A percentile compares a stretch with the other conserved stretches of the same genome.
Evolutionary conservation across 1,284 basidiomycete genomes (phyloP).

Genomic region (Anthracocystis panici-leucophaei): DNA sequence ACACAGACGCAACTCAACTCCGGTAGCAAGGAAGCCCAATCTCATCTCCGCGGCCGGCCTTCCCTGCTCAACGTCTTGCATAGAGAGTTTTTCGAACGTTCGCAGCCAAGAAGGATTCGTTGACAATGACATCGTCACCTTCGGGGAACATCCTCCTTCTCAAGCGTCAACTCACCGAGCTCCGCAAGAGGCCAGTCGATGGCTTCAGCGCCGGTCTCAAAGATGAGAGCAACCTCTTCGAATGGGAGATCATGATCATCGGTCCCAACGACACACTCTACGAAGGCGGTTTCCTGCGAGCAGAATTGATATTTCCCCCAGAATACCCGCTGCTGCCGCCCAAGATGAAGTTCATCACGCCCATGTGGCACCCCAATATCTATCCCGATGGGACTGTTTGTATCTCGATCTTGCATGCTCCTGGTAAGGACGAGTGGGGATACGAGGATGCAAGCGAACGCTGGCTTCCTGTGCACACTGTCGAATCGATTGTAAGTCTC

Average conservation of each 20-base stretch:
- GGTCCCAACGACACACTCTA: slow-evolving; percentile 69
- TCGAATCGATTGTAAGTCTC: slow-evolving; percentile 90
- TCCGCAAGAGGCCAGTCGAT: slow-evolving; percentile 68
- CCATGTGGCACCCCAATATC: slow-evolving; percentile 98
- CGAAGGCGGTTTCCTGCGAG: slow-evolving; percentile 68
- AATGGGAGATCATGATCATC: slow-evolving; percentile 70
- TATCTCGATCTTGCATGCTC: slow-evolving; percentile 97
- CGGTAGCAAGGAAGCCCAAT: not conserved
- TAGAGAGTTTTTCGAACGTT: too few relatives aligned
- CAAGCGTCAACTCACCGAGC: slow-evolving; percentile 67
- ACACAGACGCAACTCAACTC: not conserved
- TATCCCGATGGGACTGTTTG: slow-evolving; percentile 91
- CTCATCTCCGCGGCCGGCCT: not conserved
- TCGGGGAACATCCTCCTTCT: slow-evolving; percentile 66
- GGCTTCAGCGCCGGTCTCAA: slow-evolving; percentile 70
- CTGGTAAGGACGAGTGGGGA: slow-evolving; percentile 96
- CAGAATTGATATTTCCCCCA: slow-evolving; percentile 67
- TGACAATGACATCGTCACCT: slow-evolving; percentile 61
- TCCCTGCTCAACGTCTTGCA: too few relatives aligned
- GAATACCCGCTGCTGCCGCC: slow-evolving; percentile 88
- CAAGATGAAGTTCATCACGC: slow-evolving; percentile 93
- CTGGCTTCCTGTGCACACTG: slow-evolving; percentile 96
- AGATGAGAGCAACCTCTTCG: slow-evolving; percentile 68
- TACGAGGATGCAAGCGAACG: slow-evolving; percentile 97
- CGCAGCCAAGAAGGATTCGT: not conserved